Base-by-base conservation (phyloP, 2,329 filamentous ascomycete species). In the Pseudocercospora ulei region DNA sequence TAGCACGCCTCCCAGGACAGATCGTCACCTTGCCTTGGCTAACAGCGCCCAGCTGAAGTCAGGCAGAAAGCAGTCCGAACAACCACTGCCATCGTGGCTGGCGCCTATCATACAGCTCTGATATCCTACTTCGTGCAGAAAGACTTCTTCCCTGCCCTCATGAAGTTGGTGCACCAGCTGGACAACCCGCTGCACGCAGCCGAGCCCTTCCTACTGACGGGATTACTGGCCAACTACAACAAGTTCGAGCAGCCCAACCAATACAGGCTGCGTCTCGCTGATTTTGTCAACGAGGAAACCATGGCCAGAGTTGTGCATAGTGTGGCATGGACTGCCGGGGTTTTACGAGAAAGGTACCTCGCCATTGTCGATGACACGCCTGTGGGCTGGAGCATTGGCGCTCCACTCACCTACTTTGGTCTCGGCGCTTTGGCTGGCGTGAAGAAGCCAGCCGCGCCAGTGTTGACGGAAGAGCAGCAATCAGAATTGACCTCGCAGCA, bases 181-280 rank as follows among this genome's bases (percentile, higher is more conserved):
- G 78, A 85, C 44, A 70, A 72, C 14, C 68, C 74, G 20, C 65
- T 69, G 11, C 70, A 72, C 54, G 75, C 75, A 41, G 73, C 38
- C 27, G 75, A 82, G 42, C 81, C 88, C 0, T 86, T 95, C 50
- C 75, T 80, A 8, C 72, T 96, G 6, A 70, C 95, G 12, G 88
- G 88, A 7, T 70, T 96, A 3, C 68, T 98, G 37, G 82, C 84
- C 49, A 98, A 96, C 64, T 96, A 96, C 71, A 96, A 98, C 72
- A 98, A 96, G 62, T 98, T 98, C 56, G 90, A 98, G 62, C 88
- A 92, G 41, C 87, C 94, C 59, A 98, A 98, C 53, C 88, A 88
- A 0, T 98, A 98, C 55, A 81, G 90, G 54, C 68, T 92, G 47
- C 82, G 88, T 17, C 72, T 98, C 9, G 86, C 88, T 53, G 87